A percentile compares a stretch with the other conserved stretches of the same genome.
Conservation (phyloP, 768 basidiomycete genomes). For the Termitomyces sp. region DNA sequence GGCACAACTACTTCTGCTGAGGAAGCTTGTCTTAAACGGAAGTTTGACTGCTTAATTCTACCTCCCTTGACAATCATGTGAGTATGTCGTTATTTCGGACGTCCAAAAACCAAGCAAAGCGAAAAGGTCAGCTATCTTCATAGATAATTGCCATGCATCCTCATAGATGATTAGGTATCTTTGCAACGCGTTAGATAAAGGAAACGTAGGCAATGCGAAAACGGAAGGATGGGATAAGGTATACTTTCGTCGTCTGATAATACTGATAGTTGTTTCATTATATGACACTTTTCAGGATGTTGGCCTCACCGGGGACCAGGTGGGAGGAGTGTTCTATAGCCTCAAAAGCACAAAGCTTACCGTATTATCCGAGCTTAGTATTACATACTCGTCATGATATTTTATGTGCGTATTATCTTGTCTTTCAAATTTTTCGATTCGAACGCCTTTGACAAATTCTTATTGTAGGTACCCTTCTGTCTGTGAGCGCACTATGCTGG, state of each 20-base stretch:
- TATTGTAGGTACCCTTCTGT: slow-evolving; percentile 35
- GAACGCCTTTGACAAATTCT: background rate
- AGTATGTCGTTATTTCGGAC: background rate
- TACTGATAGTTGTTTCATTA: background rate
- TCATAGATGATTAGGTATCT: slow-evolving; percentile 30
- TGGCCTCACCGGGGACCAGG: slow-evolving; percentile 38
- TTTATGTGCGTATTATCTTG: slow-evolving; percentile 25
- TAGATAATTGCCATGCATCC: background rate
- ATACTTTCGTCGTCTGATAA: background rate
- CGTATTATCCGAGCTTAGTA: slow-evolving; percentile 24
- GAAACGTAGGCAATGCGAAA: slow-evolving; percentile 47
- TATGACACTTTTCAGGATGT: slow-evolving; percentile 27
- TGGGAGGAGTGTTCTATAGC: slow-evolving; percentile 5
- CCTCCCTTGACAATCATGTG: slow-evolving; percentile 41
- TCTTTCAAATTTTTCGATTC: background rate
- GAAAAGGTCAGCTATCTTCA: background rate
- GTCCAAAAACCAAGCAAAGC: background rate
- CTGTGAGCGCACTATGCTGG: slow-evolving; percentile 24
- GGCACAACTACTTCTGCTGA: slow-evolving; percentile 4
- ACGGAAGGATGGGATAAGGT: slow-evolving; percentile 46
- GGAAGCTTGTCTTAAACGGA: slow-evolving; percentile 25
- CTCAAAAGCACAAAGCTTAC: background rate
- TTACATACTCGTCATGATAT: slow-evolving; percentile 42
- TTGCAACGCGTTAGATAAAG: slow-evolving; percentile 43
- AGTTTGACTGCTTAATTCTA: slow-evolving; percentile 35